Evolutionary conservation across 2,329 filamentous ascomycete species (phyloP), one percentile per base, ranked within the genome.

Genomic region (Aotearoamyces nothofagi): DNA sequence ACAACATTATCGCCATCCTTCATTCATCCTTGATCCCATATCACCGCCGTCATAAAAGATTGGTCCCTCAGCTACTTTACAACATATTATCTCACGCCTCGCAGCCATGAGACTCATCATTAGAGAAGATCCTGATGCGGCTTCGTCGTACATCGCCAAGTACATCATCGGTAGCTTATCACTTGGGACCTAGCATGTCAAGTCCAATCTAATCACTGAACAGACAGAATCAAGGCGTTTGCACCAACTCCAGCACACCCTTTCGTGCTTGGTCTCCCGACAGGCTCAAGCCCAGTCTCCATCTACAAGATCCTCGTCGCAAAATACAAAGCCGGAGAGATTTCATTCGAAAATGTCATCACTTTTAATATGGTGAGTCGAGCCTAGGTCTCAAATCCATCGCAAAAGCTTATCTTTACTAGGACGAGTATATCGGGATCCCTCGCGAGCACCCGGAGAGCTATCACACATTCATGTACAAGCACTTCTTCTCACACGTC

Each of bases 381-480:
- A 7, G 19, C n/a, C n/a, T n/a, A n/a, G n/a, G n/a, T n/a, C n/a
- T n/a, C n/a, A n/a, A n/a, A n/a, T n/a, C n/a, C n/a, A n/a, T n/a
- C n/a, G n/a, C n/a, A n/a, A n/a, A n/a, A n/a, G n/a, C n/a, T n/a
- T n/a, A n/a, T n/a, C n/a, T n/a, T n/a, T n/a, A 9, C 23, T 40
- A 78, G 73, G 82, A 92, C 55, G 82, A 92, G 57, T 92, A 92
- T 46, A 79, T 90, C 40, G 79, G 78, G 33, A 68, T 92, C 37
- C 76, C 81, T 17, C 72, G 79, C 45, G 79, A 86, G 43, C 80
- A 92, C 50, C 74, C 80, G 9, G 75, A 90, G 52, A 83, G 76
- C 45, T 92, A 92, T 56, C 82, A 92, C 58, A 80, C 75, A 39
- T 92, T 90, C 61, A 90, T 92, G 82, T 92, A 84, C 68, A 81